Evolutionary conservation across 2,329 filamentous ascomycete species (phyloP).

Genomic region (Aureobasidium leucospermi): DNA sequence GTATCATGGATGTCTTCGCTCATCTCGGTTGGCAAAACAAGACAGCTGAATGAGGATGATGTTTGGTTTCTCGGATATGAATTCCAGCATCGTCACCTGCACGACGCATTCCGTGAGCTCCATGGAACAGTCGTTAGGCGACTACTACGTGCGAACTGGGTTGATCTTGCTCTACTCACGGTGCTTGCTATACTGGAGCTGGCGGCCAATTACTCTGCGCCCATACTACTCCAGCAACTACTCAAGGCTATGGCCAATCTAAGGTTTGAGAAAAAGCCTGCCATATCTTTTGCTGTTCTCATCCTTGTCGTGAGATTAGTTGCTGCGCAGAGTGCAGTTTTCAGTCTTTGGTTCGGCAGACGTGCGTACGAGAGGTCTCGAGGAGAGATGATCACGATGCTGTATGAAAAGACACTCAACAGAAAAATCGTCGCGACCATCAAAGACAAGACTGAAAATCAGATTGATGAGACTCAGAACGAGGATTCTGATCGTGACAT

Average conservation of each 20-base stretch:
- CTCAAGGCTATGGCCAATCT: slow-evolving; percentile 58
- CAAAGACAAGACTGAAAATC: slow-evolving; percentile 17
- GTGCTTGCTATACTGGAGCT: slow-evolving; percentile 58
- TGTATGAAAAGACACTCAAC: slow-evolving; percentile 69
- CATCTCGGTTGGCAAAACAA: slow-evolving; percentile 55
- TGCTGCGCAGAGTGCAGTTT: slow-evolving; percentile 57
- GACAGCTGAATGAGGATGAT: slow-evolving; percentile 68
- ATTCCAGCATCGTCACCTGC: slow-evolving; percentile 71
- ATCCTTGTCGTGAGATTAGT: slow-evolving; percentile 55
- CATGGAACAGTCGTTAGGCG: slow-evolving; percentile 64
- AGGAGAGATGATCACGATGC: slow-evolving; percentile 79
- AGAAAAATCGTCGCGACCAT: slow-evolving; percentile 47
- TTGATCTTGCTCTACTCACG: slow-evolving; percentile 66
- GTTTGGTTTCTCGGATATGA: slow-evolving; percentile 75
- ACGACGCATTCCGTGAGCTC: slow-evolving; percentile 66
- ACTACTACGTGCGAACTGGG: slow-evolving; percentile 66
- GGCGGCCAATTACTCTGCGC: slow-evolving; percentile 46
- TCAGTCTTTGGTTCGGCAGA: slow-evolving; percentile 74
- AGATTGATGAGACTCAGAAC: slow-evolving; percentile 20
- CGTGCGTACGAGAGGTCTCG: slow-evolving; percentile 76
- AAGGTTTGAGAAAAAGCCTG: slow-evolving; percentile 44
- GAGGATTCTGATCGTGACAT: slow-evolving; percentile 16
- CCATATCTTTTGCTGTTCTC: slow-evolving; percentile 58
- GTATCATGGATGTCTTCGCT: slow-evolving; percentile 76
- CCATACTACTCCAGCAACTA: slow-evolving; percentile 65